These are phyloP conservation scores for Ramaria sp. DNA, from an alignment of 768 basidiomycete genomes.

Conservation along the genomic window DNA sequence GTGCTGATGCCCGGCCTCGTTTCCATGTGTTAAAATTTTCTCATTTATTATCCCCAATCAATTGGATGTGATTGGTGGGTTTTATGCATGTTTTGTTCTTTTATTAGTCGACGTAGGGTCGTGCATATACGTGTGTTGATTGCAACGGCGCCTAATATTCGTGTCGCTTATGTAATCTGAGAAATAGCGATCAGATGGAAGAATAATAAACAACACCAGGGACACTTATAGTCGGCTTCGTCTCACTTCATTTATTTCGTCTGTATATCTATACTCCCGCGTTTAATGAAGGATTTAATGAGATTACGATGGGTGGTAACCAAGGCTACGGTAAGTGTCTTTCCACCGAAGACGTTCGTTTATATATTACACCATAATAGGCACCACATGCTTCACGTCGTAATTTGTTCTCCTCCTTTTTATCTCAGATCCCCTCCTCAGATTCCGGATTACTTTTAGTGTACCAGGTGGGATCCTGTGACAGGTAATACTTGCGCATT, in stretches of 20 bases:
- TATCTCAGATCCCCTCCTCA: background rate
- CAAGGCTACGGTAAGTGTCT: slow-evolving; percentile 10
- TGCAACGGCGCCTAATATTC: no score
- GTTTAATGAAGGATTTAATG: slow-evolving; percentile 34
- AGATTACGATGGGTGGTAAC: slow-evolving; percentile 33
- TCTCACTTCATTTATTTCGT: slow-evolving; percentile 3
- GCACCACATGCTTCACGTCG: slow-evolving; percentile 7
- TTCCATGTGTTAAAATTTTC: no score
- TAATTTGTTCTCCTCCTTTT: background rate
- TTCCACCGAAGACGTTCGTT: slow-evolving; percentile 24
- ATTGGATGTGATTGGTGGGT: no score
- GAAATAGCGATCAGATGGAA: no score
- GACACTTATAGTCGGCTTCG: no score
- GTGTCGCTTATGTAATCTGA: no score
- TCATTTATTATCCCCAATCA: no score
- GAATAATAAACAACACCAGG: no score
- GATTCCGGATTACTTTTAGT: background rate
- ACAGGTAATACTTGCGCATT: background rate
- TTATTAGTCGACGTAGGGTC: no score
- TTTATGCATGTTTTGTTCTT: no score
- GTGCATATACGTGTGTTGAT: no score
- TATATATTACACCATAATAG: background rate
- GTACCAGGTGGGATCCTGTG: slow-evolving; percentile 6
- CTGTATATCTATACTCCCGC: slow-evolving; percentile 32
- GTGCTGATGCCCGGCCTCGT: no score